phyloP scores from a whole-genome alignment of 768 basidiomycete species.

The Tulasnella sp. region DNA sequence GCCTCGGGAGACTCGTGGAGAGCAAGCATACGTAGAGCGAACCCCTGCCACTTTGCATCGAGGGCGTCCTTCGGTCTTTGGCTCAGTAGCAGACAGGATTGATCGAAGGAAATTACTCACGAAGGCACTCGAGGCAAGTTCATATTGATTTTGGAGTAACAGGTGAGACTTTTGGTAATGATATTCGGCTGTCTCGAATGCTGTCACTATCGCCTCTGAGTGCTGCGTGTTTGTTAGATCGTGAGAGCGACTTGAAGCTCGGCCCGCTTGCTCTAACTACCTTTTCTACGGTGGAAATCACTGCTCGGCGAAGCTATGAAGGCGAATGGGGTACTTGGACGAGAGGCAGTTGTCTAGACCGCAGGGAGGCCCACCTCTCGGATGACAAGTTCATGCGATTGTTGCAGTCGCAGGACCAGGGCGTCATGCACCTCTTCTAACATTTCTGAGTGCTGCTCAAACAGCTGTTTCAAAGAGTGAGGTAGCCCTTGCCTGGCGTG shows the following conservation, averaged over 20 bases:
- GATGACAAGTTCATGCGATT: not conserved
- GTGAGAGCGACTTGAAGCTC: not conserved
- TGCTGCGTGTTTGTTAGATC: not conserved
- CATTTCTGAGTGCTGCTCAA: not conserved
- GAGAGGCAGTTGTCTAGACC: not conserved
- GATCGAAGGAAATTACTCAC: not conserved
- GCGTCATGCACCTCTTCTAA: not conserved
- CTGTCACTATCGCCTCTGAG: not conserved
- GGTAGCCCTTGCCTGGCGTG: not conserved
- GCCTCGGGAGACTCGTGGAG: not conserved
- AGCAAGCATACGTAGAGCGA: not conserved
- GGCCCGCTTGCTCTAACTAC: not conserved
- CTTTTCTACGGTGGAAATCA: not conserved
- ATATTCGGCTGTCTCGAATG: not conserved
- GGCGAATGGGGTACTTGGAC: not conserved
- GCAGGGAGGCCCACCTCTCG: not conserved
- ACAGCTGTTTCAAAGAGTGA: not conserved
- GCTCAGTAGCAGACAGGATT: not conserved
- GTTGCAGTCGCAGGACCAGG: not conserved
- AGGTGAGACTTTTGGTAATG: not conserved
- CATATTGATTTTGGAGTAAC: not conserved
- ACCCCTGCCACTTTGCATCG: not conserved
- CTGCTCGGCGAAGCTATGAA: not conserved
- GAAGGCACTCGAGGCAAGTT: not conserved
- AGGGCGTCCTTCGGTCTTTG: not conserved